Evolutionary conservation across 495 filamentous ascomycete species (phyloP), one percentile per base, ranked within the genome.

Genomic region (Penicillium robsamsonii): DNA sequence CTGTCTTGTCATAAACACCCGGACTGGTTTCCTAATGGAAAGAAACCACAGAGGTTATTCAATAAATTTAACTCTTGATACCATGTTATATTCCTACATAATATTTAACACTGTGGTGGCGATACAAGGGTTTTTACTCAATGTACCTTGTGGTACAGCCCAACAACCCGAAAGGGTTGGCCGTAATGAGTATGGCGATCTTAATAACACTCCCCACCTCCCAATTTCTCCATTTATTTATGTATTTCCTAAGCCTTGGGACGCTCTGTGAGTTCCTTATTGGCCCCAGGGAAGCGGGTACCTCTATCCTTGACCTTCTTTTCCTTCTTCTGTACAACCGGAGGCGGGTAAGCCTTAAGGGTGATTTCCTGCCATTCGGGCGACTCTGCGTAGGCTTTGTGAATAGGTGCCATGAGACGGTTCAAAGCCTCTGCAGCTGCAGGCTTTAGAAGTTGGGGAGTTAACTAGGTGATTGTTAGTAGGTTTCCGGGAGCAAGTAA

Each of bases 251-350:
- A 56, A 24, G 47, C 60, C 52, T 63, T 63, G 1, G 60, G 60
- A 4, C 46, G 56, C 50, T 55, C 59, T 11, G 59, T 52, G 46
- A 62, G 17, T 65, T 70, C 76, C 69, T 60, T 50, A 25, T 57
- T 53, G 18, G 68, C 64, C 29, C 80, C 84, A 15, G 85, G 82
- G 70, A 87, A 82, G 52, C 82, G 80, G 11, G 79, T 77, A 5
- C 92, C 94, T 75, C 88, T 87, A 61, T 94, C 84, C 81, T 95
- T 92, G 63, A 80, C 78, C 68, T 86, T 83, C 75, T 92, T 92
- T 70, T 86, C 80, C 74, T 89, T 85, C 76, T 91, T 90, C 52
- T 81, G 74, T 17, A 63, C 63, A 33, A 78, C 78, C 4, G 81
- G 80, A 2, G 85, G 79, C 29, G 92, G 92, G 79, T 96, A 96